phyloP scores from a whole-genome alignment of 192 early-diverging fungal species.

The Podila epigama region DNA sequence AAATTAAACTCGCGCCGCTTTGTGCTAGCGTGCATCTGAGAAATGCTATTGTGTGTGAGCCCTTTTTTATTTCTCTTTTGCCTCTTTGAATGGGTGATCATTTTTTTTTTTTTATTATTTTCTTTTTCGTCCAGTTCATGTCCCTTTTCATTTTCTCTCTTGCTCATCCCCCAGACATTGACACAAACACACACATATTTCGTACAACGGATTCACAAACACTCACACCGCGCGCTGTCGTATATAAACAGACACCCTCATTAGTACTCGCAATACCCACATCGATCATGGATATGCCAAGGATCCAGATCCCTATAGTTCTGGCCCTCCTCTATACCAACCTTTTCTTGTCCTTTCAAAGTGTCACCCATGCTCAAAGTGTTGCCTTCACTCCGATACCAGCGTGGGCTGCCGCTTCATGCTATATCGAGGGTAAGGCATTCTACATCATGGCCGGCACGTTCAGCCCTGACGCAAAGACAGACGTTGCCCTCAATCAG shows the following conservation, averaged over 20 bases:
- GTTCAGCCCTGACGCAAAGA: background rate
- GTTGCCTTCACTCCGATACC: background rate
- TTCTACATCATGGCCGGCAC: slow-evolving; percentile 12
- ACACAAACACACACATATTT: background rate
- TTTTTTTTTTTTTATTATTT: background rate
- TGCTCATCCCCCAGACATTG: no score
- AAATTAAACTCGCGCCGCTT: no score
- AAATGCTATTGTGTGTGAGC: no score
- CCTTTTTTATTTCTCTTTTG: no score
- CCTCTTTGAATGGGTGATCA: no score
- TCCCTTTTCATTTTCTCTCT: background rate
- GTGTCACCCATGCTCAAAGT: background rate
- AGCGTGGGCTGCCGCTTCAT: background rate
- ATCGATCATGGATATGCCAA: background rate
- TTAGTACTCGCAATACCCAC: no score
- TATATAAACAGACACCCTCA: no score
- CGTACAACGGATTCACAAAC: no score
- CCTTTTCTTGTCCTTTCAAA: background rate
- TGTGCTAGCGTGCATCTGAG: no score
- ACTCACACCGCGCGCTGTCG: background rate
- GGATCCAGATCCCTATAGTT: background rate
- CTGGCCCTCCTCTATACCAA: background rate
- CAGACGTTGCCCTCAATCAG: background rate
- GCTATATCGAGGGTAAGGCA: background rate
- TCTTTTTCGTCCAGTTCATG: background rate